Base-by-base conservation (phyloP, 768 basidiomycete species). In the Tylopilus sp. region DNA sequence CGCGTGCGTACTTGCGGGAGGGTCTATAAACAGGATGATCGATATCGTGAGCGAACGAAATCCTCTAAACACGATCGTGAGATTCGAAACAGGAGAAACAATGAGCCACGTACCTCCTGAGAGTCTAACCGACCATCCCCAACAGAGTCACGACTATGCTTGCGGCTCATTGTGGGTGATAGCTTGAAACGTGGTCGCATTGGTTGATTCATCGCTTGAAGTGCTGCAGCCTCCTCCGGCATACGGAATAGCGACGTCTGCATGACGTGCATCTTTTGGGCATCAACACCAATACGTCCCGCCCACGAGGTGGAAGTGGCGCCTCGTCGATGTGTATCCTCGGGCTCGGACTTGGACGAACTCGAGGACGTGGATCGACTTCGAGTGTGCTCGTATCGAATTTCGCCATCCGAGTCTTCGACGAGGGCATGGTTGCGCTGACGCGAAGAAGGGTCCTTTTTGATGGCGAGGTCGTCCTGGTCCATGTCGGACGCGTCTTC, bases 181-280 rank as follows among this genome's bases (percentile, higher is more conserved):
- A 78, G 49, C 68, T 61, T 69, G 55, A 58, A 70, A 58, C 65
- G 71, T 19, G 69, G 56, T 16, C 70, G 70, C 37, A 68, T 40
- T 53, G 74, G 69, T 55, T 78, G 71, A 54, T 77, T 79, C 59
- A 81, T 61, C 30, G 79, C 81, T 58, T 77, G 80, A 50, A 87
- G 73, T 2, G 81, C 82, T 2, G 80, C 86, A 14, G 81, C 85
- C 62, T 87, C 86, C 65, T 89, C 87, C 14, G 85, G 85, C 66
- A 83, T 76, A 41, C 86, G 80, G 65, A 96, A 96, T 48, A 96
- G 72, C 30, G 89, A 87, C 0, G 89, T 84, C 63, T 96, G 93
- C 93, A 96, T 96, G 49, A 95, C 89, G 63, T 92, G 89, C 78
- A 94, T 84, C 71, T 85, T 87, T 68, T 91, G 89, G 14, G 86